Base-by-base conservation (phyloP, 177 flowering plant species). In the Telopea speciosissima region DNA sequence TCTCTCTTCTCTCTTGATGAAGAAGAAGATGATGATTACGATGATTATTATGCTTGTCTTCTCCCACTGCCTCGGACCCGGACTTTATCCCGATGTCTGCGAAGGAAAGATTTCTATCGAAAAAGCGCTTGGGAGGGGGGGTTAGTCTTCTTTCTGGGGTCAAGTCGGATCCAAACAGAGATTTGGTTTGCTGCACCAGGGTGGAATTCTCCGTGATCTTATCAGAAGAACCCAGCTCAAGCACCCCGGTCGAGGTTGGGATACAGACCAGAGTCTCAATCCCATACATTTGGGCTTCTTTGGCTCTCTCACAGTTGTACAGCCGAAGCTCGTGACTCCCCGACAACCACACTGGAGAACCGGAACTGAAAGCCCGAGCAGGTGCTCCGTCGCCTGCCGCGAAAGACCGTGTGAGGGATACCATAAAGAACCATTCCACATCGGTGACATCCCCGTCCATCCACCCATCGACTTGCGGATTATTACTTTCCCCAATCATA, bases 171-270 rank as follows among this genome's bases (percentile, higher is more conserved):
- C 76, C 90, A 33, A 89, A 87, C 10, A 91, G 67, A 0, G 86
- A 76, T 67, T 79, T 79, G 62, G 75, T 84, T 21, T 83, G 87
- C 11, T 84, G 88, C 2, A 86, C 72, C 5, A 93, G 49, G 17
- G 69, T 70, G 88, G 83, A 85, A 65, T 83, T 85, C 42, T 88
- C 86, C 24, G n/a, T 24, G 59, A 93, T 79, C 31, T 73, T 10
- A 25, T 83, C 85, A 6, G 70, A 73, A 11, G 98, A 93, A 1
- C 90, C 98, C 69, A 93, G 73, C 71, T 93, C 98, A 65, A 93
- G 77, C 3, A 89, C 90, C 0, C 93, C 93, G 42, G 56, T 63
- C 0, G 72, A 49, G 17, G 83, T 82, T 0, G 93, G 98, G n/a
- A 93, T 69, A 66, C 83, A 87, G 21, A 86, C 87, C 24, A 93